Evolutionary conservation across 1,284 basidiomycete genomes (phyloP).

Genomic region (Boletellus dicymbophilus): DNA sequence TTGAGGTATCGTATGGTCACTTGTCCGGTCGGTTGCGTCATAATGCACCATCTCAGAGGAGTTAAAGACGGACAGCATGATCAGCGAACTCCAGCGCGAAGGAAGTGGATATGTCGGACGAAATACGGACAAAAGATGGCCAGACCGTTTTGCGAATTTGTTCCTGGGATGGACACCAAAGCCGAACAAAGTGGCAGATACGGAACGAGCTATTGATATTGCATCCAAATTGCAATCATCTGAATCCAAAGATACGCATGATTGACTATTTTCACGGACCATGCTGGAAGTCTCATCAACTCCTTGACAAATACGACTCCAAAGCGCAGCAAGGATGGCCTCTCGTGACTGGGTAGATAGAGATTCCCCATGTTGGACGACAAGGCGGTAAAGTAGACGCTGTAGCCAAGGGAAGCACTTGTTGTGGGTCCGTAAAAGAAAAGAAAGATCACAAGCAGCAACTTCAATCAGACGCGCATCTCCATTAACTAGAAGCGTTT

Average conservation of each 20-base stretch:
- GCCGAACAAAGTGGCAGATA: slow-evolving; percentile 19
- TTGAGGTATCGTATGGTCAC: slow-evolving; percentile 6
- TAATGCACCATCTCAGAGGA: slow-evolving; percentile 1
- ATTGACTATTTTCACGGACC: background rate
- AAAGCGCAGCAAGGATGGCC: slow-evolving; percentile 22
- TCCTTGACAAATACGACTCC: slow-evolving; percentile 17
- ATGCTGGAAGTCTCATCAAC: background rate
- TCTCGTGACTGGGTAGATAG: slow-evolving; percentile 22
- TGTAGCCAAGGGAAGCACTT: slow-evolving; percentile 27
- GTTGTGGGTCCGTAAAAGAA: slow-evolving; percentile 22
- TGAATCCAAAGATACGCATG: background rate
- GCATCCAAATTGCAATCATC: slow-evolving; percentile 4
- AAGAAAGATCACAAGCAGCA: slow-evolving; percentile 22
- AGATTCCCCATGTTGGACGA: slow-evolving; percentile 15
- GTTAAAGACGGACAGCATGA: slow-evolving; percentile 23
- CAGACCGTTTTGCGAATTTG: background rate
- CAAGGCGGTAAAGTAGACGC: slow-evolving; percentile 29
- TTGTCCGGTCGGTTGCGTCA: background rate
- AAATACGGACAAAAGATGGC: slow-evolving; percentile 16
- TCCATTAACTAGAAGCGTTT: slow-evolving; percentile 20
- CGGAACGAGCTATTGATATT: slow-evolving; percentile 13
- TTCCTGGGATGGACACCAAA: background rate
- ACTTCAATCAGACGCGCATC: slow-evolving; percentile 19
- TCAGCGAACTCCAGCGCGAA: slow-evolving; percentile 25
- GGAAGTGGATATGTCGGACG: slow-evolving; percentile 13